A percentile compares a stretch with the other conserved stretches of the same genome.
Evolutionary conservation across 495 filamentous ascomycete genomes (phyloP).

Genomic region (Amniculicola lignicola): DNA sequence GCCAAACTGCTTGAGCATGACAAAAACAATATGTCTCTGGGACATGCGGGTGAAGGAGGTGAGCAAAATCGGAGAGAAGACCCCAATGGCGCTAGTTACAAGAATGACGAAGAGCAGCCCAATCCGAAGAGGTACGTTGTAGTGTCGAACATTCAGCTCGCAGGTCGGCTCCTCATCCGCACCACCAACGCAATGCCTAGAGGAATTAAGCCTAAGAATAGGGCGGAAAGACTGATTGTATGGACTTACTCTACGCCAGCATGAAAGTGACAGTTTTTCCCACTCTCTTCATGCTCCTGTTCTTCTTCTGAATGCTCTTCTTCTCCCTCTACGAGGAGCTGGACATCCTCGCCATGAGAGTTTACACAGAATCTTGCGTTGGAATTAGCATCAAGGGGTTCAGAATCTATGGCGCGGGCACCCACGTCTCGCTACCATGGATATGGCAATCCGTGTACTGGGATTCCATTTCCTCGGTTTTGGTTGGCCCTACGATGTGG

Average conservation of each 20-base stretch:
- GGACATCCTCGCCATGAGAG: constrained; percentile 49
- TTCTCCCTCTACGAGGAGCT: constrained; percentile 32
- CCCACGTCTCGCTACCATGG: constrained; percentile 50
- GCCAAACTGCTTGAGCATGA: constrained; percentile 66
- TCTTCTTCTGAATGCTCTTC: constrained; percentile 9
- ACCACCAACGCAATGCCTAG: constrained; percentile 49
- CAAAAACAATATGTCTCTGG: constrained; percentile 44
- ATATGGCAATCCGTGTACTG: constrained; percentile 54
- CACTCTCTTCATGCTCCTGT: constrained; percentile 35
- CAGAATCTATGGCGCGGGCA: neutral
- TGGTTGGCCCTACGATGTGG: constrained; percentile 46
- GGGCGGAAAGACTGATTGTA: neutral
- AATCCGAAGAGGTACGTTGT: constrained; percentile 58
- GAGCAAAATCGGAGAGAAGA: constrained; percentile 48
- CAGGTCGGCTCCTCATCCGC: constrained; percentile 47
- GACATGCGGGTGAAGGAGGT: constrained; percentile 34
- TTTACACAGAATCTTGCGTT: constrained; percentile 48
- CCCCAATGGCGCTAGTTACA: constrained; percentile 48
- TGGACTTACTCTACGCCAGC: constrained; percentile 58
- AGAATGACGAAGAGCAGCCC: constrained; percentile 62
- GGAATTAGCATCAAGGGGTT: neutral
- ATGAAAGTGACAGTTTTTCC: constrained; percentile 60
- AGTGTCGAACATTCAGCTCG: constrained; percentile 48
- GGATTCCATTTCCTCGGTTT: constrained; percentile 46
- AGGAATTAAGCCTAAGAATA: neutral